phyloP scores from a whole-genome alignment of 2,329 filamentous ascomycete species.

The Diplocarpon rosae region DNA sequence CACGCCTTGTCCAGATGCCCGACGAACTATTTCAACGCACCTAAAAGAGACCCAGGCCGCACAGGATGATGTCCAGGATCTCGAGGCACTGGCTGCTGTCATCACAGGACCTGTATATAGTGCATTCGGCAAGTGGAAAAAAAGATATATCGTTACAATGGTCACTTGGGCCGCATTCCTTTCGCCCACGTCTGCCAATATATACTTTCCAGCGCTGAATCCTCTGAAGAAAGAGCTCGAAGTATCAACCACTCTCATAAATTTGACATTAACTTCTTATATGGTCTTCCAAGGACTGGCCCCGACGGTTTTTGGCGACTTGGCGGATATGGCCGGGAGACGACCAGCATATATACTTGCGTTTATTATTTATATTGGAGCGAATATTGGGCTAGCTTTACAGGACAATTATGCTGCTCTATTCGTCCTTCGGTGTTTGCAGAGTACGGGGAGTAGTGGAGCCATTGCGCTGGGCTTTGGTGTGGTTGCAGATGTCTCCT shows the following conservation, averaged over 20 bases:
- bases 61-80: slow-evolving; percentile 18
- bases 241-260: slow-evolving; percentile 25
- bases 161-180: slow-evolving; percentile 31
- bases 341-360: slow-evolving; percentile 45
- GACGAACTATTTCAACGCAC: slow-evolving; percentile 2
- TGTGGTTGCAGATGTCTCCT: slow-evolving; percentile 61
- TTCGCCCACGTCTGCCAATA: slow-evolving; percentile 26
- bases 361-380: slow-evolving; percentile 43
- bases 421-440: slow-evolving; percentile 44
- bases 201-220: slow-evolving; percentile 27
- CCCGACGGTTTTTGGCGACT: slow-evolving; percentile 44
- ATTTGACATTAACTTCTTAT: slow-evolving; percentile 26
- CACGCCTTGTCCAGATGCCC: neutral
- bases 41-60: slow-evolving; percentile 12
- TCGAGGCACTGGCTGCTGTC: slow-evolving; percentile 23
- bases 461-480: slow-evolving; percentile 61
- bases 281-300: slow-evolving; percentile 47
- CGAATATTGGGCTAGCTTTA: slow-evolving; percentile 45
- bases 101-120: slow-evolving; percentile 24
- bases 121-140: slow-evolving; percentile 28
- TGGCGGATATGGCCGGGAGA: slow-evolving; percentile 45
- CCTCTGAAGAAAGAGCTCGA: slow-evolving; percentile 24
- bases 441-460: slow-evolving; percentile 44
- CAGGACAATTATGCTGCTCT: slow-evolving; percentile 41
- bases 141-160: slow-evolving; percentile 42